These are phyloP conservation scores for Tricladium varicosporioides DNA, from an alignment of 2,329 filamentous ascomycete genomes.

Conservation along the genomic window DNA sequence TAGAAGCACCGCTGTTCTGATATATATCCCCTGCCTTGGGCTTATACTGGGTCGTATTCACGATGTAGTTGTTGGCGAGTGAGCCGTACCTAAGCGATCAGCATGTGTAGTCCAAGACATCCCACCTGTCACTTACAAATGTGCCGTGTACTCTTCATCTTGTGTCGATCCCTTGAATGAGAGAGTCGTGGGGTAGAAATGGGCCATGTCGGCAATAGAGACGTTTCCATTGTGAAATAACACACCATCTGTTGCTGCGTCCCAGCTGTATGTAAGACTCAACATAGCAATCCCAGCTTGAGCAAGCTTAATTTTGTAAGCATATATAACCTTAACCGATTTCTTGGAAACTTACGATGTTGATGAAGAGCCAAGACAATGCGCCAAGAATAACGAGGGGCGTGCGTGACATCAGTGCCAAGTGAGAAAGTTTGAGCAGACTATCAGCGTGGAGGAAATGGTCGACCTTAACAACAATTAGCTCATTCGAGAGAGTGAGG, in stretches of 20 bases:
- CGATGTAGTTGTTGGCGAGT: constrained; percentile 34
- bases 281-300: constrained; percentile 44
- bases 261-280: constrained; percentile 43
- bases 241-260: constrained; percentile 36
- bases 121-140: constrained; percentile 31
- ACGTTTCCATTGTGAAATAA: constrained; percentile 37
- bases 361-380: constrained; percentile 33
- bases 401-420: constrained; percentile 31
- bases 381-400: constrained; percentile 31
- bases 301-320: constrained; percentile 33
- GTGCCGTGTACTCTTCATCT: constrained; percentile 44
- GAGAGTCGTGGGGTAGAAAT: constrained; percentile 37
- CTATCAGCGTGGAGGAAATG: constrained; percentile 34
- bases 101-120: not conserved
- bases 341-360: constrained; percentile 29
- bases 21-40: constrained; percentile 32
- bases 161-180: constrained; percentile 20
- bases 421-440: constrained; percentile 29
- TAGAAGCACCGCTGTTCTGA: constrained; percentile 2
- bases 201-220: constrained; percentile 37
- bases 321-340: not conserved
- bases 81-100: constrained; percentile 38
- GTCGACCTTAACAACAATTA: constrained; percentile 28
- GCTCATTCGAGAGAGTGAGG: not conserved
- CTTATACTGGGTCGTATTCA: constrained; percentile 17